These are phyloP conservation scores for Cytospora leucostoma DNA, from an alignment of 2,329 filamentous ascomycete species.

Conservation along the genomic window DNA sequence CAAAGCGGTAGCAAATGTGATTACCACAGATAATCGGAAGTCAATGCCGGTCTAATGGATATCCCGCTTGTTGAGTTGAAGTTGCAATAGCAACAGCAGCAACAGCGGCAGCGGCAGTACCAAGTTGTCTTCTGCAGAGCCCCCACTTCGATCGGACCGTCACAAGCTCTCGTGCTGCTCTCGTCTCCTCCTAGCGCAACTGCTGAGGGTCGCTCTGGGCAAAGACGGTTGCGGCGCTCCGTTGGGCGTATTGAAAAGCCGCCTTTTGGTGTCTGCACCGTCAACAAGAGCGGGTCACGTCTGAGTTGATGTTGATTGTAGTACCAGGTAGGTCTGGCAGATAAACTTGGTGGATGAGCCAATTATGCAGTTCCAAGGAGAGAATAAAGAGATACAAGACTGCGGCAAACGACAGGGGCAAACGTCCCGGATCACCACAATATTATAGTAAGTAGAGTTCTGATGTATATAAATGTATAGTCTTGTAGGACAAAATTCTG, in stretches of 20 bases:
- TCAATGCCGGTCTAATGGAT: constrained; percentile 20
- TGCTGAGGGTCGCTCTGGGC: neutral
- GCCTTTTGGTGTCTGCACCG: constrained; percentile 15
- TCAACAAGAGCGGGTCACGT: neutral
- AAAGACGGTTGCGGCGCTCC: constrained; percentile 5
- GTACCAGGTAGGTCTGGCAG: neutral
- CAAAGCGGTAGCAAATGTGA: constrained; percentile 3
- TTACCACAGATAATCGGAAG: constrained; percentile 6
- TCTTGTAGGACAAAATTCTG: neutral
- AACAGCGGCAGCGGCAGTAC: constrained; percentile 15
- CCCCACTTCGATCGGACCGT: neutral
- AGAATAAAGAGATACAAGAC: neutral
- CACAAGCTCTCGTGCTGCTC: neutral
- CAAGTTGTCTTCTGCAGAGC: neutral
- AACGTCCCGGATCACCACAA: neutral
- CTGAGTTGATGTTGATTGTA: neutral
- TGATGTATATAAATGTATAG: neutral
- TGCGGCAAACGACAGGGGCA: neutral
- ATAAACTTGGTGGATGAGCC: neutral
- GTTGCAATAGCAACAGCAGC: constrained; percentile 8
- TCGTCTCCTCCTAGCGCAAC: neutral
- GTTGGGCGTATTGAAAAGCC: constrained; percentile 16
- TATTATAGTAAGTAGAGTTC: neutral
- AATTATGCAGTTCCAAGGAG: neutral
- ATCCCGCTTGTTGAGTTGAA: constrained; percentile 16